Percentiles rank a stretch among this genome's conserved stretches.
Evolutionary conservation across 176 grass and related monocot species (phyloP).

Genomic region (Carex cristatella): DNA sequence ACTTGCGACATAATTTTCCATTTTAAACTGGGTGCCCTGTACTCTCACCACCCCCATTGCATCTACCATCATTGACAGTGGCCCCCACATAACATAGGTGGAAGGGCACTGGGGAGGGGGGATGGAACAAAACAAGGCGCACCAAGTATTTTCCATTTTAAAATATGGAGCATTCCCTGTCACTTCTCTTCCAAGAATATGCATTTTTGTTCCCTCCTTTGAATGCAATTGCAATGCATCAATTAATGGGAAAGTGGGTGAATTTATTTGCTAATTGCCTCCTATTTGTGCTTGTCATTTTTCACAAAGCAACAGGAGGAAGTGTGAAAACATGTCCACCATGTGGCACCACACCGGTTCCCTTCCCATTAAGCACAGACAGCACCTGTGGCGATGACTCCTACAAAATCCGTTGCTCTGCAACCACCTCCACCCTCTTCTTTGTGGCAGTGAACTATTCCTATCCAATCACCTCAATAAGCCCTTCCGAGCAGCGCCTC

Average conservation of each 20-base stretch:
- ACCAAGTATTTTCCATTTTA: not conserved
- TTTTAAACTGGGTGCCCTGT: too few species aligned
- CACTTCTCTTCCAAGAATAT: not conserved
- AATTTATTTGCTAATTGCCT: not conserved
- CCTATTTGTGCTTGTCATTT: not conserved
- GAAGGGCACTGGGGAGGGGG: too few species aligned
- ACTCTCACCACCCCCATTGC: too few species aligned
- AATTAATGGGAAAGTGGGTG: not conserved
- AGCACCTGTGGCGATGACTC: slow-evolving; percentile 53
- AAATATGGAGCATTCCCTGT: not conserved
- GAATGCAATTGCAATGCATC: not conserved
- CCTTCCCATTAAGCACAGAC: slow-evolving; percentile 66
- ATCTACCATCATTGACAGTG: too few species aligned
- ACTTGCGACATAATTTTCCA: not conserved
- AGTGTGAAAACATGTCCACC: slow-evolving; percentile 39
- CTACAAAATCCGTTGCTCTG: slow-evolving; percentile 56
- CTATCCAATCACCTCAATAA: slow-evolving; percentile 43
- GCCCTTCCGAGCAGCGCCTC: too few species aligned
- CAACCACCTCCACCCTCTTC: slow-evolving; percentile 30
- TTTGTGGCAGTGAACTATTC: slow-evolving; percentile 44
- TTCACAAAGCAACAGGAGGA: not conserved
- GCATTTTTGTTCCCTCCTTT: not conserved
- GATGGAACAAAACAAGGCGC: too few species aligned
- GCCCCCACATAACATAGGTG: too few species aligned
- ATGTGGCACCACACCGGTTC: slow-evolving; percentile 53